Base-by-base conservation (phyloP, 169 alveolate species). In the Blepharisma undulans region DNA sequence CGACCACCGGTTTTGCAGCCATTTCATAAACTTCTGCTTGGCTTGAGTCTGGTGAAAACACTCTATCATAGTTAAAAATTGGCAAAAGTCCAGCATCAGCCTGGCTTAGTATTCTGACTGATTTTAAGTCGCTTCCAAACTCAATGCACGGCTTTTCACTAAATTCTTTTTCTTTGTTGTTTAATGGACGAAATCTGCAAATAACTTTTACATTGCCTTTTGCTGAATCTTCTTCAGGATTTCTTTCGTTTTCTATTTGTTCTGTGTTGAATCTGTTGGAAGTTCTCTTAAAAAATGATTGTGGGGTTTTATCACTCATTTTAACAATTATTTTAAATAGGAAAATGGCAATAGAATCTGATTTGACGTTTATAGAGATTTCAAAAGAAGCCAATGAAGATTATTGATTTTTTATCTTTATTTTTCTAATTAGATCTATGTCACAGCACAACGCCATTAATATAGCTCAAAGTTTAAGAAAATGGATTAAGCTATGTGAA, bases 131-230 rank as follows among this genome's bases (percentile, higher is more conserved):
- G 18, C 81, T 74, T 3, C 48, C 81, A 74, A 74, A 74, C 48
- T 74, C 33, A 27, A 74, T 74, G 16, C 81, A 74, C 48, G 81
- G 18, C 18, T 6, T 27, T 29, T 74, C 30, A 29, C 48, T 27
- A 29, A 14, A 74, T 29, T 92, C 88, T 77, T 76, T 84, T 87
- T 97, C 99, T 66, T 92, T 91, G 48, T 93, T 96, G 77, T 97
- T 97, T 33, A 96, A 94, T 27, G 99, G 98, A 29, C 98, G 96
- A 80, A 97, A 97, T 72, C 98, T 93, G 82, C 98, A 96, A 84
- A 95, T 93, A 19, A 97, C 98, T 71, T 93, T 94, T 8, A 97
- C 97, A 87, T 95, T 97, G 76, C 94, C 95, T n/a, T 22, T 79
- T 14, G 30, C 61, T 27, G 30, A 27, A n/a, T 79, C 81, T 74